These are phyloP conservation scores for Telopea speciosissima DNA, from an alignment of 177 flowering plant genomes.

Conservation along the genomic window DNA sequence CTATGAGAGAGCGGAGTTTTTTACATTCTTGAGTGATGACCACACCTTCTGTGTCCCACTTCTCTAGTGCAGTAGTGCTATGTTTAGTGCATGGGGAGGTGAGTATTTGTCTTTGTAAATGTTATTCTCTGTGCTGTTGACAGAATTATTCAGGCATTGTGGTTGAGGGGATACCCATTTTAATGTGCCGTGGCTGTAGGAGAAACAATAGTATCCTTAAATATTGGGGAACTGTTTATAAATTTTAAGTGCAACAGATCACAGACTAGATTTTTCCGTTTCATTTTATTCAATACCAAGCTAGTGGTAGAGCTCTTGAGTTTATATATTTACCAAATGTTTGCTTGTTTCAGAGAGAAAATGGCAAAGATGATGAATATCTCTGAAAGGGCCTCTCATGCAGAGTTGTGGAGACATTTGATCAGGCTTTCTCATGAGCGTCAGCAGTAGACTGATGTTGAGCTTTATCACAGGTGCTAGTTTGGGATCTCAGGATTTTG, in stretches of 20 bases:
- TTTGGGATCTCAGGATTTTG: neutral
- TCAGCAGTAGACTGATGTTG: neutral
- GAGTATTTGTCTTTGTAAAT: neutral
- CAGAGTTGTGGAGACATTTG: neutral
- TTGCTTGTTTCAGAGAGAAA: constrained; percentile 43
- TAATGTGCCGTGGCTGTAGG: too few species aligned
- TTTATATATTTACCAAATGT: constrained; percentile 1
- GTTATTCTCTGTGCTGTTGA: neutral
- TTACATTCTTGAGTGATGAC: too few species aligned
- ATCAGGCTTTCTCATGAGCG: neutral
- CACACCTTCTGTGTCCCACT: too few species aligned
- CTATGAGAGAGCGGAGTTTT: neutral
- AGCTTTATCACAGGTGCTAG: neutral
- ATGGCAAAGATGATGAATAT: constrained; percentile 47
- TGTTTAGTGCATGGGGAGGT: neutral
- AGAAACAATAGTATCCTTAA: too few species aligned
- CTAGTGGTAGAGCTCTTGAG: neutral
- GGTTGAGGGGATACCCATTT: neutral
- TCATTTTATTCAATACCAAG: neutral
- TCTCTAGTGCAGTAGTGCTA: neutral
- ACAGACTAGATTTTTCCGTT: neutral
- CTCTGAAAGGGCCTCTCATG: constrained; percentile 1
- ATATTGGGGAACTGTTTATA: too few species aligned
- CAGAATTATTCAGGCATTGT: neutral
- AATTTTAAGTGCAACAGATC: neutral